Conservation (phyloP, 2,329 filamentous ascomycete species). For the Cercospora janseana region DNA sequence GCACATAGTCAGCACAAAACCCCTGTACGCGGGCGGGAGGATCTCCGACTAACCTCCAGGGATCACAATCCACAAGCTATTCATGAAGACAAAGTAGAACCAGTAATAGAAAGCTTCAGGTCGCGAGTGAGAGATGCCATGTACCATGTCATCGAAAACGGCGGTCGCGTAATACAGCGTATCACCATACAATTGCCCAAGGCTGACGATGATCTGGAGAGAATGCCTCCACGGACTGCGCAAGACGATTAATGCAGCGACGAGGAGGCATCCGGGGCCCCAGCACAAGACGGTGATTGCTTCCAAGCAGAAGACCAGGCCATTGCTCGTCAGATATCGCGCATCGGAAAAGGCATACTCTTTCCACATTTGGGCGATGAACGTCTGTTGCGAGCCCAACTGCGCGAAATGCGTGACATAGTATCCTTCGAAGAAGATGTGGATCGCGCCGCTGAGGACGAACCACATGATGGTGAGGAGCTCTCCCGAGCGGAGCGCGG, state of each 20-base stretch:
- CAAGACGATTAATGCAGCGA: slow-evolving; percentile 54
- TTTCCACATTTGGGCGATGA: slow-evolving; percentile 88
- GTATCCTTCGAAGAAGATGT: slow-evolving; percentile 83
- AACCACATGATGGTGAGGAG: slow-evolving; percentile 70
- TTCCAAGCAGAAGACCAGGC: slow-evolving; percentile 86
- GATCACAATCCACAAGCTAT: slow-evolving; percentile 64
- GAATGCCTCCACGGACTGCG: slow-evolving; percentile 58
- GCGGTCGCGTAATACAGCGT: slow-evolving; percentile 64
- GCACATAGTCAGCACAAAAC: slow-evolving; percentile 13
- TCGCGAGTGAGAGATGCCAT: slow-evolving; percentile 56
- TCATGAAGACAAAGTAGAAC: slow-evolving; percentile 64
- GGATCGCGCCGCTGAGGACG: slow-evolving; percentile 67
- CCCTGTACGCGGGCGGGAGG: too few species aligned
- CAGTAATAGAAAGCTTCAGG: slow-evolving; percentile 65
- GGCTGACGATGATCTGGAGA: slow-evolving; percentile 59
- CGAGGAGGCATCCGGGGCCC: slow-evolving; percentile 61
- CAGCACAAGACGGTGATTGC: slow-evolving; percentile 72
- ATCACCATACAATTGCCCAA: slow-evolving; percentile 65
- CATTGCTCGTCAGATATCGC: slow-evolving; percentile 76
- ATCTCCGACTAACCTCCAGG: slow-evolving; percentile 51
- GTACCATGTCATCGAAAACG: slow-evolving; percentile 58
- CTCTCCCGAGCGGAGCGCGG: slow-evolving; percentile 55
- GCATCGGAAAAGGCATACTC: slow-evolving; percentile 87
- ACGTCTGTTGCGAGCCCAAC: slow-evolving; percentile 65
- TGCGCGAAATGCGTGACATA: slow-evolving; percentile 68